Evolutionary conservation across 176 grass and related monocot species (phyloP).

Genomic region (Carex parvula): DNA sequence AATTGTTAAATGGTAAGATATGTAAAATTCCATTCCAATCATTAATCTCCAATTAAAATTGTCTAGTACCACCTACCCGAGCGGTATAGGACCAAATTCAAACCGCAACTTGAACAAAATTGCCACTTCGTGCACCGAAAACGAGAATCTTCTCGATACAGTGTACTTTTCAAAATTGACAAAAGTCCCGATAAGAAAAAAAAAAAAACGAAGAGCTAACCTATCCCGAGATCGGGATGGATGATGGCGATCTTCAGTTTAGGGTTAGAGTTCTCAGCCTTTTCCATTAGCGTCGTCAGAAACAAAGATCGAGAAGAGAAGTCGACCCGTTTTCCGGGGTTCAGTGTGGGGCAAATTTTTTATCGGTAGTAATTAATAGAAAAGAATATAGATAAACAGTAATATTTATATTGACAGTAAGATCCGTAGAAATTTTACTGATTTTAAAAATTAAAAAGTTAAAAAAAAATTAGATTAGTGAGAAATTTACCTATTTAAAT

Average conservation of each 20-base stretch:
- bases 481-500: no score
- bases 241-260: slow-evolving; percentile 68
- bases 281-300: slow-evolving; percentile 20
- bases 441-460: no score
- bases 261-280: slow-evolving; percentile 3
- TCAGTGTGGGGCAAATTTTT: background rate
- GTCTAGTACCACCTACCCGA: background rate
- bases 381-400: no score
- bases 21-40: background rate
- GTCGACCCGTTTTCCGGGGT: background rate
- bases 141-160: background rate
- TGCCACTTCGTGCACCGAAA: background rate
- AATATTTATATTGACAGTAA: no score
- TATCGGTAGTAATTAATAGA: no score
- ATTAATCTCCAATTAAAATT: background rate
- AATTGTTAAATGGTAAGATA: background rate
- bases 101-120: background rate
- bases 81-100: background rate
- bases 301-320: background rate
- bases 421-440: no score
- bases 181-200: background rate
- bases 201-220: slow-evolving; percentile 28
- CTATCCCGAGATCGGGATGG: slow-evolving; percentile 94
- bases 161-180: background rate
- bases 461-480: no score